Percentiles rank a stretch among this genome's conserved stretches.
phyloP scores from a whole-genome alignment of 306 rosid species.

The Malus sylvestris region DNA sequence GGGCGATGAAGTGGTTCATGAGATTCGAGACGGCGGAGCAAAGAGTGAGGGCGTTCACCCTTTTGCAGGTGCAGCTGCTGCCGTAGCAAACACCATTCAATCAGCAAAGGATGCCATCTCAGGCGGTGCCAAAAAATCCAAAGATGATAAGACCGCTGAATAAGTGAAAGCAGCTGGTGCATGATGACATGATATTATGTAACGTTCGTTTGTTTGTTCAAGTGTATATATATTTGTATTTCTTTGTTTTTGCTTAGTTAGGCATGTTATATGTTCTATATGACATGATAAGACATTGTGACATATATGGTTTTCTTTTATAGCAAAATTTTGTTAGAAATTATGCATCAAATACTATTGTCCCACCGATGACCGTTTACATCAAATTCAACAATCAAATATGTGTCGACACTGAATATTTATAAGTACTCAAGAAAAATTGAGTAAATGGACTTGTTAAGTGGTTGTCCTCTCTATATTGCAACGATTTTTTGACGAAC shows the following conservation, averaged over 20 bases:
- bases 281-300: no score
- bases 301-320: no score
- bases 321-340: background rate
- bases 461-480: background rate
- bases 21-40: background rate
- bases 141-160: background rate
- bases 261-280: no score
- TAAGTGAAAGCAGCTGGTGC: background rate
- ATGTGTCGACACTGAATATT: no score
- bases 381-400: no score
- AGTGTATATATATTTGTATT: background rate
- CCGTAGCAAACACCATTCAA: slow-evolving; percentile 4
- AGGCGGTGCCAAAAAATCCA: slow-evolving; percentile 7
- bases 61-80: slow-evolving; percentile 8
- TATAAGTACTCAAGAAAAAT: no score
- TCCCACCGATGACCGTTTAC: no score
- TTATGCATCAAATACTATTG: background rate
- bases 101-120: slow-evolving; percentile 28
- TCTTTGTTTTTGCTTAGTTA: background rate
- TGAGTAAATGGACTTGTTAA: no score
- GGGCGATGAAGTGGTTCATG: background rate
- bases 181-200: background rate
- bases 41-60: background rate
- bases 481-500: no score
- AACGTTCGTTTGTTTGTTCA: background rate